Percentiles rank a stretch among this genome's conserved stretches.
These are phyloP conservation scores for Aquanectria penicillioides DNA, from an alignment of 2,329 filamentous ascomycete species.

Conservation along the genomic window DNA sequence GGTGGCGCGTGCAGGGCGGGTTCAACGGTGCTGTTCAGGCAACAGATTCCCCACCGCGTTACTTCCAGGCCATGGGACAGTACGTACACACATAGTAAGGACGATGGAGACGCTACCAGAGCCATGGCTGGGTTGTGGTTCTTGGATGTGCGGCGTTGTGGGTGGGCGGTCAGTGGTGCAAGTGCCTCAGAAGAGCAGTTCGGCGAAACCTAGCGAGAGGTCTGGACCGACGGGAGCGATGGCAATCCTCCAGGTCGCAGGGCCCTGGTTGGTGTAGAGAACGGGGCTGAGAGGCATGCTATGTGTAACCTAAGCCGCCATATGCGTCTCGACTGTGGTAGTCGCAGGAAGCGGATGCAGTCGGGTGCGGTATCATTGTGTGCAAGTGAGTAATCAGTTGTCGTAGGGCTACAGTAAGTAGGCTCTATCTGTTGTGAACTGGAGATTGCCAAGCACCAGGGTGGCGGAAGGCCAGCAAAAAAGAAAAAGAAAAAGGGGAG, in stretches of 20 bases:
- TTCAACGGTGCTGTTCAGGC: too few relatives aligned
- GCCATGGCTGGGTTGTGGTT: not conserved
- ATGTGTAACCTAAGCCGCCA: conserved; percentile 1
- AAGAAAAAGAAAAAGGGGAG: not conserved
- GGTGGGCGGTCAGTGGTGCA: conserved; percentile 15
- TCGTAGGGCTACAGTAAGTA: conserved; percentile 6
- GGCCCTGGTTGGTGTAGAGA: conserved; percentile 1
- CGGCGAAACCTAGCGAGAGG: conserved; percentile 19
- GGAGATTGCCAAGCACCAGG: conserved; percentile 7
- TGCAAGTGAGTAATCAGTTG: too few relatives aligned
- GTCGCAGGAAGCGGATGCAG: too few relatives aligned
- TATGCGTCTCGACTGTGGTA: conserved; percentile 6
- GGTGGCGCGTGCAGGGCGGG: conserved; percentile 28
- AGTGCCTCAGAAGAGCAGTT: conserved; percentile 8
- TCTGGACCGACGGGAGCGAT: conserved; percentile 10
- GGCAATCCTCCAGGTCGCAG: too few relatives aligned
- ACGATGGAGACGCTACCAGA: not conserved
- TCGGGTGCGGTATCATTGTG: too few relatives aligned
- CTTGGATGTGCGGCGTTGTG: conserved; percentile 8
- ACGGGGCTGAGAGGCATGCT: not conserved
- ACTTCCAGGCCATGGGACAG: conserved; percentile 18
- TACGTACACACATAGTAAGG: not conserved
- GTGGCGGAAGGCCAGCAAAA: too few relatives aligned
- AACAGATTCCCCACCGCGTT: too few relatives aligned
- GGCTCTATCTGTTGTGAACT: not conserved